Evolutionary conservation across 2,329 filamentous ascomycete genomes (phyloP).

Genomic region (Exophiala xenobiotica): DNA sequence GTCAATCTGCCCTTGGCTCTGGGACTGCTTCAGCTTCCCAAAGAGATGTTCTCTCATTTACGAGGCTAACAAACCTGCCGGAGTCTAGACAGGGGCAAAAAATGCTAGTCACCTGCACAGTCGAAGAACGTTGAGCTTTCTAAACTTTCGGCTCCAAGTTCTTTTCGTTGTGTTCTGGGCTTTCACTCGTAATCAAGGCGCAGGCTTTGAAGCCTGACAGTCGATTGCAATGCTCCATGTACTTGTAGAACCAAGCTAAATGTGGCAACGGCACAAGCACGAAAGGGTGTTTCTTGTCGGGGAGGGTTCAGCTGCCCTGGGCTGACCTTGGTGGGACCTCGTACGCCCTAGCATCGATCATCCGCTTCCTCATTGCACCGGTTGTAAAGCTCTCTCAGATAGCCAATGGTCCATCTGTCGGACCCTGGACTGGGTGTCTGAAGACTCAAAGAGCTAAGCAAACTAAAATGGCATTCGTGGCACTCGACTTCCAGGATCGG

Average conservation of each 20-base stretch:
- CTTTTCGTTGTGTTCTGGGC: slow-evolving; percentile 13
- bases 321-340: slow-evolving; percentile 3
- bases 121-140: not conserved
- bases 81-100: not conserved
- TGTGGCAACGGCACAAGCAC: no score
- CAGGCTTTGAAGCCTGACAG: slow-evolving; percentile 1
- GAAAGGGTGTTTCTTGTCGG: not conserved
- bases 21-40: slow-evolving; percentile 1
- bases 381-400: not conserved
- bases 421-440: slow-evolving; percentile 4
- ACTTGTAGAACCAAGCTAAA: no score
- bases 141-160: not conserved
- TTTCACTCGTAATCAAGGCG: slow-evolving; percentile 5
- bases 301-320: slow-evolving; percentile 4
- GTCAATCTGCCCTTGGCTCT: slow-evolving; percentile 6
- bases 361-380: slow-evolving; percentile 3
- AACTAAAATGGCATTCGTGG: slow-evolving; percentile 15
- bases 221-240: no score
- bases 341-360: slow-evolving; percentile 11
- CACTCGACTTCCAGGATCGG: slow-evolving; percentile 10
- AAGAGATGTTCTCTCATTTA: not conserved
- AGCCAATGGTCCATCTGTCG: slow-evolving; percentile 13
- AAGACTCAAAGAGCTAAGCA: slow-evolving; percentile 3
- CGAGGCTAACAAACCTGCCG: not conserved
- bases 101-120: not conserved